Evolutionary conservation across 2,329 filamentous ascomycete genomes (phyloP).

Genomic region (Apiospora rasikravindrae): DNA sequence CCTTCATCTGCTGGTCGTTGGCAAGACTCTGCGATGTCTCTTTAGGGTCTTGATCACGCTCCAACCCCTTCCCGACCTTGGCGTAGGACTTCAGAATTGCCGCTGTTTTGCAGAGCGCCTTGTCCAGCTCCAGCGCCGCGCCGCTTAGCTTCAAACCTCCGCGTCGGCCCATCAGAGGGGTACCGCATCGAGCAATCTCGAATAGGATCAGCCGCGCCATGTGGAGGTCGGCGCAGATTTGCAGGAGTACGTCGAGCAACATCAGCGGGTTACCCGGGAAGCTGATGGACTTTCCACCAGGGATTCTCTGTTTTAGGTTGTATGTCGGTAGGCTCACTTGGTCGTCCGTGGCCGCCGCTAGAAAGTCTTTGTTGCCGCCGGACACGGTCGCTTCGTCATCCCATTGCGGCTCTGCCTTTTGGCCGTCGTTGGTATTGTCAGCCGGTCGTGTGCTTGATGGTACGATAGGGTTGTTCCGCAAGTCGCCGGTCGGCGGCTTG

Average conservation of each 20-base stretch:
- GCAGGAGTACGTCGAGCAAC: not conserved
- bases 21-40: not conserved
- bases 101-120: not conserved
- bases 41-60: not conserved
- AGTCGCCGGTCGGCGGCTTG: no score
- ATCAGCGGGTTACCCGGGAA: no score
- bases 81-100: not conserved
- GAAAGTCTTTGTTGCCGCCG: not conserved
- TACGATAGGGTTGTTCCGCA: not conserved
- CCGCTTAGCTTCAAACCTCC: not conserved
- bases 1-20: not conserved
- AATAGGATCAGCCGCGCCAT: not conserved
- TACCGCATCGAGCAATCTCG: not conserved
- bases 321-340: not conserved
- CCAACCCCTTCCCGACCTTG: not conserved
- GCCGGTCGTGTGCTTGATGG: not conserved
- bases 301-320: not conserved
- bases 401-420: not conserved
- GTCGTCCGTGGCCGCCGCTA: not conserved
- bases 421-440: no score
- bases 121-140: not conserved
- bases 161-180: not conserved
- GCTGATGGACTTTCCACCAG: no score
- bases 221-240: not conserved
- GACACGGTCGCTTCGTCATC: not conserved